phyloP scores from a whole-genome alignment of 148 eudicot genomes.

The Tetragonia tetragonoides region DNA sequence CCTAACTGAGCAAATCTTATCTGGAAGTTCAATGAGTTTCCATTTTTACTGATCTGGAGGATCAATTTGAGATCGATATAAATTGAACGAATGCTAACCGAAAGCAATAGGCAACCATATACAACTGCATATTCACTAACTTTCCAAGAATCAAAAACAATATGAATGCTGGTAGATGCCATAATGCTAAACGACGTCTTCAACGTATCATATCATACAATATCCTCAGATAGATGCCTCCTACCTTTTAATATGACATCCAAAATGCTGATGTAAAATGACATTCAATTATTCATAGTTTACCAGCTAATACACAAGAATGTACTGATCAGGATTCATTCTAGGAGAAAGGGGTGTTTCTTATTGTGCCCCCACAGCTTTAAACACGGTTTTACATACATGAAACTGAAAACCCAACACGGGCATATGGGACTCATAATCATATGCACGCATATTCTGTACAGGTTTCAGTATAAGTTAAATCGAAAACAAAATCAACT shows the following conservation, averaged over 20 bases:
- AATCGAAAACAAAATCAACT: not conserved
- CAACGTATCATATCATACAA: too few relatives aligned
- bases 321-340: not conserved
- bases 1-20: not conserved
- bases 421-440: not conserved
- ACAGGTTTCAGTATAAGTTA: slow-evolving; percentile 8
- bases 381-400: not conserved
- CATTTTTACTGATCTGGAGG: not conserved
- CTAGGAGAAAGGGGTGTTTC: too few relatives aligned
- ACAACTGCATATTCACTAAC: too few relatives aligned
- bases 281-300: too few relatives aligned
- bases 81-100: not conserved
- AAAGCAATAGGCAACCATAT: not conserved
- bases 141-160: too few relatives aligned
- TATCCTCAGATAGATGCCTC: too few relatives aligned
- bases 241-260: too few relatives aligned
- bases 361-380: not conserved
- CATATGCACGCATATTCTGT: slow-evolving; percentile 18
- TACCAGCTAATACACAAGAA: not conserved
- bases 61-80: not conserved
- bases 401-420: not conserved
- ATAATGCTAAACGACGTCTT: too few relatives aligned
- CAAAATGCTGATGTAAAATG: too few relatives aligned
- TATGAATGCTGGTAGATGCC: too few relatives aligned
- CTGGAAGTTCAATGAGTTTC: too few relatives aligned